Percentiles rank a stretch among this genome's conserved stretches.
These are phyloP conservation scores for Galerina sulciceps DNA, from an alignment of 768 basidiomycete species.

Conservation along the genomic window DNA sequence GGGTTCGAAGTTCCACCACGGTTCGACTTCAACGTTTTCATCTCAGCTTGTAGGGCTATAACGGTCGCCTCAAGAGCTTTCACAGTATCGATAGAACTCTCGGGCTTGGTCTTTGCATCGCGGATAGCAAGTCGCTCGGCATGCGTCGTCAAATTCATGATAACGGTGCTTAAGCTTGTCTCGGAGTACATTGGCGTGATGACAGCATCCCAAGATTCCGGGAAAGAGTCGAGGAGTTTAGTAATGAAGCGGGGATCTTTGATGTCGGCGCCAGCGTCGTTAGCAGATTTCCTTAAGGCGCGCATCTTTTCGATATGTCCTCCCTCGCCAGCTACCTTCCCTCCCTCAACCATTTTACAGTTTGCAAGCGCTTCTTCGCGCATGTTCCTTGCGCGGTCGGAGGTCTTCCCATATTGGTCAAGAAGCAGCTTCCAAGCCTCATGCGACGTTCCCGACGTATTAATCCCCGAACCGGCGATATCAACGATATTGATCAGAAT, in stretches of 20 bases:
- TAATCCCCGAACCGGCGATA: constrained; percentile 9
- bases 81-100: not conserved
- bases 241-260: constrained; percentile 10
- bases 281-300: constrained; percentile 4
- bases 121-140: constrained; percentile 2
- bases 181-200: constrained; percentile 11
- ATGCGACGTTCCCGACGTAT: not conserved
- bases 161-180: constrained; percentile 5
- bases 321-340: constrained; percentile 4
- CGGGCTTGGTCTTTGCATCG: not conserved
- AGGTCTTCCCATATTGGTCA: constrained; percentile 7
- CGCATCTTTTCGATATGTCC: constrained; percentile 8
- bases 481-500: constrained; percentile 12
- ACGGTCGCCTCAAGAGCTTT: constrained; percentile 2
- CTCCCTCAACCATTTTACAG: constrained; percentile 5
- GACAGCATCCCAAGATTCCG: constrained; percentile 16
- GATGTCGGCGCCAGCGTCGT: constrained; percentile 13
- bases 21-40: not conserved
- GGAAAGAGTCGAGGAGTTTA: constrained; percentile 14
- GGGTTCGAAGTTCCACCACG: not conserved
- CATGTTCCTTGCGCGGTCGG: constrained; percentile 9
- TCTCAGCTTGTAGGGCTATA: constrained; percentile 1
- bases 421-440: constrained; percentile 2
- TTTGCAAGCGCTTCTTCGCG: constrained; percentile 5
- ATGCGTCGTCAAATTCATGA: constrained; percentile 12